Percentiles rank a stretch among this genome's conserved stretches.
Evolutionary conservation across 768 basidiomycete species (phyloP).

Genomic region (Pilatotrama ljubarskyi): DNA sequence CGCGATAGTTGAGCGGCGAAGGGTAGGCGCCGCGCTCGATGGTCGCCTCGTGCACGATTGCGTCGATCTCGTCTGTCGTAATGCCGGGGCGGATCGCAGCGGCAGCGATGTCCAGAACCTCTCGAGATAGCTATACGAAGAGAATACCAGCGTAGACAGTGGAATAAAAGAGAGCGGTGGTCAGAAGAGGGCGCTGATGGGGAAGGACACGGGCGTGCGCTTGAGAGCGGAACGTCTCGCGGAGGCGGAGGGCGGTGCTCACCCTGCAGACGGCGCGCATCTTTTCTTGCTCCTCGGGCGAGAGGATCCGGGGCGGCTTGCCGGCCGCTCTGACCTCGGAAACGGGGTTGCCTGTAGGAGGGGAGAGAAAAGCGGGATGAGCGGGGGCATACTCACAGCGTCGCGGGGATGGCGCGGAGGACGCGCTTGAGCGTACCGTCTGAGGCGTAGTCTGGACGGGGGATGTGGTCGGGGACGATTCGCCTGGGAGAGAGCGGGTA

Average conservation of each 20-base stretch:
- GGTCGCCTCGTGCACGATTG: constrained; percentile 87
- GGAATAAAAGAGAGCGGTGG: constrained; percentile 1
- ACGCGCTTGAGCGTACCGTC: constrained; percentile 50
- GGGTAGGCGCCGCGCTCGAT: constrained; percentile 93
- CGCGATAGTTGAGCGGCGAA: constrained; percentile 87
- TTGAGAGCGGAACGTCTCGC: constrained; percentile 22
- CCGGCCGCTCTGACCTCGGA: constrained; percentile 60
- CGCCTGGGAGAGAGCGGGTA: constrained; percentile 88
- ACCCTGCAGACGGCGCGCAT: constrained; percentile 89
- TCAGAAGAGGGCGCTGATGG: constrained; percentile 9
- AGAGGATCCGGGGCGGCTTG: constrained; percentile 65
- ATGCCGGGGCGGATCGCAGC: constrained; percentile 86
- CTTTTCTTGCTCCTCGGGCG: constrained; percentile 76
- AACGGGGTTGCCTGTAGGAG: constrained; percentile 51
- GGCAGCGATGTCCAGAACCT: constrained; percentile 93
- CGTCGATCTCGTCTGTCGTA: constrained; percentile 94
- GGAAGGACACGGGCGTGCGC: constrained; percentile 5
- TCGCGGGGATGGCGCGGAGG: constrained; percentile 34
- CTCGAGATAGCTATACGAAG: constrained; percentile 67
- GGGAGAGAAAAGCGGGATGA: constrained; percentile 16
- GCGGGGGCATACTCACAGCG: constrained; percentile 29
- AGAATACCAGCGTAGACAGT: neutral
- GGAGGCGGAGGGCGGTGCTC: constrained; percentile 30
- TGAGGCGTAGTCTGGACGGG: constrained; percentile 84
- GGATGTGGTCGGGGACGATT: constrained; percentile 78